Evolutionary conservation across 768 basidiomycete species (phyloP), one percentile per base, ranked within the genome.

Genomic region (Rhodosporidiobolus sp.): DNA sequence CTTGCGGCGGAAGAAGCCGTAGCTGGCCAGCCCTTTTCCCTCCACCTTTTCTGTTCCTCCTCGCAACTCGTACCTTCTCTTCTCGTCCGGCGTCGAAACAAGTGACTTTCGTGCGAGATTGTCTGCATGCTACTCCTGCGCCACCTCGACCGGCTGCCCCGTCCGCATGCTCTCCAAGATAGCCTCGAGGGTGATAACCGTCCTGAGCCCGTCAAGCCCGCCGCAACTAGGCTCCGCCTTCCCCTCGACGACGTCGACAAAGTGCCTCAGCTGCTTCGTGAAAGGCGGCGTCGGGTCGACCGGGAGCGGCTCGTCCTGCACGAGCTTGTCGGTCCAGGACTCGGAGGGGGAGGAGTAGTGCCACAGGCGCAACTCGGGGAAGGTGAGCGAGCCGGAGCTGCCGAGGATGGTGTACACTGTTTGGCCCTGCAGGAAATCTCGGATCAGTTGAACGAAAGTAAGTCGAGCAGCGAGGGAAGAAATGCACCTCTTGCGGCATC

Each of bases 261-360:
- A 77, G 57, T 75, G 70, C 11, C 68, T 61, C 38, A 78, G 60
- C 62, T 78, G 77, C 20, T 26, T 32, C 19, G 73, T 73, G 71
- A 76, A 78, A 14, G 77, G 73, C 6, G 70, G 73, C 9, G 58
- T 67, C 48, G 65, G 26, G 22, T 72, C 74, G 26, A 75, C 45
- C 14, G 63, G 26, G 3, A 26, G 32, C 2, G 67, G 22, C 7
- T 45, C 43, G 38, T 67, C 68, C 4, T 30, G 52, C 7, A 24
- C 22, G 28, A 73, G 55, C n/a, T 43, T 6, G 32, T 74, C 76
- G 52, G 63, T 59, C 73, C 54, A 67, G 19, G 62, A 46, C 17
- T 56, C 59, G 1, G 43, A 28, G 8, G 45, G 45, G 10, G 62
- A 35, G 26, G 38, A 8, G 66, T 74, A 73, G 59, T 67, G 70